Percentiles rank a stretch among this genome's conserved stretches.
Conservation (phyloP, 164 flowering plant genomes). For the Echeveria elegans region DNA sequence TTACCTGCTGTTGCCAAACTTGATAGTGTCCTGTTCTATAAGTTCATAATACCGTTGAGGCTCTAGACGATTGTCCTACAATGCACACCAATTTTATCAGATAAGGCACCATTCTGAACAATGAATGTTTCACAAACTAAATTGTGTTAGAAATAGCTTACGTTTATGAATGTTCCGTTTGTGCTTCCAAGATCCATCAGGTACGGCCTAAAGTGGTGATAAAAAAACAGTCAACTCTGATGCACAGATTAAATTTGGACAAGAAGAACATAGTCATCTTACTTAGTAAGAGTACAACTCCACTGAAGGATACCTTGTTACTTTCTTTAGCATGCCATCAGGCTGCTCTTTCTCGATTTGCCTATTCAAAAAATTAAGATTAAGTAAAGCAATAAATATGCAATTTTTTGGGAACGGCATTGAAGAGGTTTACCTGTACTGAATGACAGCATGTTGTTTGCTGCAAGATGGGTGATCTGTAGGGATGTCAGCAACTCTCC, state of each 20-base stretch:
- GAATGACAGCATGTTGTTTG: constrained; percentile 96
- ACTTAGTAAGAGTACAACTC: not conserved
- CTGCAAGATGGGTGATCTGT: constrained; percentile 99
- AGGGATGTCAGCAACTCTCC: constrained; percentile 92
- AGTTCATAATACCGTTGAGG: constrained; percentile 89
- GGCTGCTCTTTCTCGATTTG: constrained; percentile 80
- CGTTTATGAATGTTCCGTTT: constrained; percentile 84
- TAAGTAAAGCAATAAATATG: constrained; percentile 3
- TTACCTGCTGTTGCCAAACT: constrained; percentile 93
- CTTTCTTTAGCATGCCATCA: constrained; percentile 66
- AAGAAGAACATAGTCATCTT: not conserved
- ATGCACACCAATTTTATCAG: not conserved
- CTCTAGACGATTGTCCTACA: constrained; percentile 80
- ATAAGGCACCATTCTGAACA: not conserved
- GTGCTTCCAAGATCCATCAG: constrained; percentile 99
- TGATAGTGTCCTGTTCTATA: constrained; percentile 74
- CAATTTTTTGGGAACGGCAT: not conserved
- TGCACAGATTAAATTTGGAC: not conserved
- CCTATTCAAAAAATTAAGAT: constrained; percentile 29
- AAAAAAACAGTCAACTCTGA: constrained; percentile 14
- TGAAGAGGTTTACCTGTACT: constrained; percentile 45
- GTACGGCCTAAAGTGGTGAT: constrained; percentile 53
- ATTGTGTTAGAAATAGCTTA: constrained; percentile 24
- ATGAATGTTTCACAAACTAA: not conserved
- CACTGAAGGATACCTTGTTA: constrained; percentile 48